phyloP scores from a whole-genome alignment of 306 rosid species.

The Fragaria ananassa region DNA sequence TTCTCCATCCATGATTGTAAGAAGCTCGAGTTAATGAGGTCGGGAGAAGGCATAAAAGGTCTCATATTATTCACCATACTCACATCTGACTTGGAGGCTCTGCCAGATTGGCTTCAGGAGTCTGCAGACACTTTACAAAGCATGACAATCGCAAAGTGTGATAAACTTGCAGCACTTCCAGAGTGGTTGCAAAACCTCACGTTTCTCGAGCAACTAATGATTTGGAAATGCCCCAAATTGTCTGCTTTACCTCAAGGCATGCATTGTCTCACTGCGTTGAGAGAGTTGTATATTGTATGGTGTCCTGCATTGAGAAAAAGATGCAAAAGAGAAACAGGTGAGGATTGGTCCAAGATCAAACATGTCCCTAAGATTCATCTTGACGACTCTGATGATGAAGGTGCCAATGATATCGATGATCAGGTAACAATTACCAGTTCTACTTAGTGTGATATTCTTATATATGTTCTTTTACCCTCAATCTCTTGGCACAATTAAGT shows the following conservation, averaged over 20 bases:
- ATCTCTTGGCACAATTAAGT: too few relatives aligned
- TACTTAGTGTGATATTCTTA: too few relatives aligned
- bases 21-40: conserved; percentile 4
- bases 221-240: conserved; percentile 5
- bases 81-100: background rate
- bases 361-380: background rate
- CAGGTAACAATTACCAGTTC: background rate
- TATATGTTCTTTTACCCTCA: too few relatives aligned
- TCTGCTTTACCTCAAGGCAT: background rate
- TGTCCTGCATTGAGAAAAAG: background rate
- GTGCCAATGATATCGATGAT: background rate
- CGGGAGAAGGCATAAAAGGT: background rate
- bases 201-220: background rate
- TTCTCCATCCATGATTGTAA: background rate
- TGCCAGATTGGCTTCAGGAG: conserved; percentile 34
- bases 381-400: background rate
- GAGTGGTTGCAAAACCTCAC: conserved; percentile 26
- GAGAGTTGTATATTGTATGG: fast-evolving
- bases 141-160: background rate
- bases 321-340: background rate
- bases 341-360: background rate
- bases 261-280: background rate
- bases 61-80: background rate
- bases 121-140: conserved; percentile 12
- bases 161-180: conserved; percentile 14